A percentile compares a stretch with the other conserved stretches of the same genome.
These are phyloP conservation scores for Nicotiana paniculata DNA, from an alignment of 257 asterid genomes.

Conservation along the genomic window DNA sequence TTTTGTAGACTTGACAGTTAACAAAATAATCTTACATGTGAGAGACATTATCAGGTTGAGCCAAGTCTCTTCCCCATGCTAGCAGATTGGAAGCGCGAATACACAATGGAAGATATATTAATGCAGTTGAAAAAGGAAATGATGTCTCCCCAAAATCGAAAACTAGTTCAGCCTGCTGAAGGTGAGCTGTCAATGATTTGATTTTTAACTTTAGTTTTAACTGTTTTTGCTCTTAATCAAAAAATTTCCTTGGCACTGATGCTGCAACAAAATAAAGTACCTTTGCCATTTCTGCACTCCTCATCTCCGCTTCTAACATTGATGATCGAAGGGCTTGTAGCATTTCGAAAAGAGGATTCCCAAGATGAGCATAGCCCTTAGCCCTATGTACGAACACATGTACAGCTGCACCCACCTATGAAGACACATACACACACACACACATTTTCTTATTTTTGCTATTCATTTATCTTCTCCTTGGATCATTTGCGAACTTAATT, in stretches of 20 bases:
- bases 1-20: not conserved
- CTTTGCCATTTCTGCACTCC: too few species aligned
- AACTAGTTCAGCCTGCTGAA: constrained; percentile 66
- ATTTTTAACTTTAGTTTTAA: not conserved
- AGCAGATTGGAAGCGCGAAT: constrained; percentile 68
- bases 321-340: too few species aligned
- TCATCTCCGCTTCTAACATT: too few species aligned
- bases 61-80: constrained; percentile 69
- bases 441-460: not conserved
- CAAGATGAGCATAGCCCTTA: too few species aligned
- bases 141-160: constrained; percentile 78
- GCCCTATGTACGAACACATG: too few species aligned
- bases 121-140: constrained; percentile 67
- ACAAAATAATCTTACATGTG: not conserved
- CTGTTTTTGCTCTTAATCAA: too few species aligned
- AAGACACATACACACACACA: too few species aligned
- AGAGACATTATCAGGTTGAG: constrained; percentile 46
- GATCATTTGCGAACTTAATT: not conserved
- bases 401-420: too few species aligned
- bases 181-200: constrained; percentile 26
- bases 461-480: not conserved
- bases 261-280: not conserved
- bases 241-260: too few species aligned
- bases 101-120: constrained; percentile 77
- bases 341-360: too few species aligned